Evolutionary conservation across 202 grass and related monocot species (phyloP).

Genomic region (Elaeis oleifera): DNA sequence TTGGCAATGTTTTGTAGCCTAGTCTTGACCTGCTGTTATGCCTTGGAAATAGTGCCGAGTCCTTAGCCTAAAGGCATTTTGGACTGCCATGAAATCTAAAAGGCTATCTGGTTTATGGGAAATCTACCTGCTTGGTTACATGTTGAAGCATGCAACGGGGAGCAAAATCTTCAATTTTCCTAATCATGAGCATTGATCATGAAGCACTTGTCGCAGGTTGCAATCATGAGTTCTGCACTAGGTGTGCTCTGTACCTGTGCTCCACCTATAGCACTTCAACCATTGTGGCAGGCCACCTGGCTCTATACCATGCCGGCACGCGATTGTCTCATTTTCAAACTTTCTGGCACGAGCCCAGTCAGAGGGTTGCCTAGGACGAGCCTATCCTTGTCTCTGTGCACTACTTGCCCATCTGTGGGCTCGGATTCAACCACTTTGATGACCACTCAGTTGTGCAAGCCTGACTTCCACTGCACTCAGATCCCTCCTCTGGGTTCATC

Average conservation of each 20-base stretch:
- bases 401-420: constrained; percentile 29
- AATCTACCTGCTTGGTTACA: no score
- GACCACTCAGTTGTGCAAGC: constrained; percentile 29
- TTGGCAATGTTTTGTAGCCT: no score
- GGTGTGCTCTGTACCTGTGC: constrained; percentile 86
- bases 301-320: constrained; percentile 67
- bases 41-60: no score
- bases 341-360: constrained; percentile 46
- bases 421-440: constrained; percentile 12
- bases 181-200: no score
- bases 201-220: constrained; percentile 40
- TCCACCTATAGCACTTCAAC: constrained; percentile 68
- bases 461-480: constrained; percentile 49
- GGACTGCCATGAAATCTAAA: no score
- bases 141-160: no score
- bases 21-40: no score
- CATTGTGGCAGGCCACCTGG: constrained; percentile 35
- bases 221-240: constrained; percentile 92
- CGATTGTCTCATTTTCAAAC: constrained; percentile 65
- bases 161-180: no score
- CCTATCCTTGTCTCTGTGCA: constrained; percentile 43
- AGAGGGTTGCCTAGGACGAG: constrained; percentile 73
- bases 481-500: constrained; percentile 55
- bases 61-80: neutral
- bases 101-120: no score